Conservation (phyloP, 2,329 filamentous ascomycete species). For the Sarocladium strictum region DNA sequence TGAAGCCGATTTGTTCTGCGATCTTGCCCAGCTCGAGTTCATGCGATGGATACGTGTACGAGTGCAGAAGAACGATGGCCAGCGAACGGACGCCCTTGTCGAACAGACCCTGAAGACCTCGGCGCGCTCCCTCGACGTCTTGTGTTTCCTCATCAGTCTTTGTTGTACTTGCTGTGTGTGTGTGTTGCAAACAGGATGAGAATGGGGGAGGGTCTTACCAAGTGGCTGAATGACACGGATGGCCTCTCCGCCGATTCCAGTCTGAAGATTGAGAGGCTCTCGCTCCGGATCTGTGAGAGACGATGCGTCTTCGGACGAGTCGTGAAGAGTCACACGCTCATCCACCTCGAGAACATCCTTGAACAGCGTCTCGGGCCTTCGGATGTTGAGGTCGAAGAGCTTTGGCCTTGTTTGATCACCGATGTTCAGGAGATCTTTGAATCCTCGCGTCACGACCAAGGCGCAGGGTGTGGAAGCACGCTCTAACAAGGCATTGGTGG, state of each 20-base stretch:
- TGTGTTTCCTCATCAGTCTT: slow-evolving; percentile 32
- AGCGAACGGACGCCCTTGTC: slow-evolving; percentile 69
- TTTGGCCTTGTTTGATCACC: slow-evolving; percentile 85
- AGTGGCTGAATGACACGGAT: slow-evolving; percentile 53
- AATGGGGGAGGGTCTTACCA: slow-evolving; percentile 8
- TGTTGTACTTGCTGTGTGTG: no score
- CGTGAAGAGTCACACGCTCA: slow-evolving; percentile 83
- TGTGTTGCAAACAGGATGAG: no score
- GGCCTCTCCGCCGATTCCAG: slow-evolving; percentile 62
- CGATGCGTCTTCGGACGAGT: slow-evolving; percentile 82
- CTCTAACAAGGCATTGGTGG: slow-evolving; percentile 86
- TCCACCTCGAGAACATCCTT: slow-evolving; percentile 81
- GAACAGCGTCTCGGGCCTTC: slow-evolving; percentile 81
- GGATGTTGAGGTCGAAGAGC: slow-evolving; percentile 86
- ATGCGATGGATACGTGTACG: slow-evolving; percentile 84
- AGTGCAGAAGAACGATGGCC: slow-evolving; percentile 86
- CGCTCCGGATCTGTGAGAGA: slow-evolving; percentile 37
- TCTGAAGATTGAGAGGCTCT: slow-evolving; percentile 52
- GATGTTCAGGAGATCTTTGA: slow-evolving; percentile 80
- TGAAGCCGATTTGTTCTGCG: slow-evolving; percentile 67
- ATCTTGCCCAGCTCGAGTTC: slow-evolving; percentile 71
- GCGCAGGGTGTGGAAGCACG: slow-evolving; percentile 84
- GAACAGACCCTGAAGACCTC: slow-evolving; percentile 55
- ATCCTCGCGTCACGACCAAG: slow-evolving; percentile 79
- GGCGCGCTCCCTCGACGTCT: slow-evolving; percentile 44